phyloP scores from a whole-genome alignment of 805 yeast species.

The Saccharomycopsis babjevae region DNA sequence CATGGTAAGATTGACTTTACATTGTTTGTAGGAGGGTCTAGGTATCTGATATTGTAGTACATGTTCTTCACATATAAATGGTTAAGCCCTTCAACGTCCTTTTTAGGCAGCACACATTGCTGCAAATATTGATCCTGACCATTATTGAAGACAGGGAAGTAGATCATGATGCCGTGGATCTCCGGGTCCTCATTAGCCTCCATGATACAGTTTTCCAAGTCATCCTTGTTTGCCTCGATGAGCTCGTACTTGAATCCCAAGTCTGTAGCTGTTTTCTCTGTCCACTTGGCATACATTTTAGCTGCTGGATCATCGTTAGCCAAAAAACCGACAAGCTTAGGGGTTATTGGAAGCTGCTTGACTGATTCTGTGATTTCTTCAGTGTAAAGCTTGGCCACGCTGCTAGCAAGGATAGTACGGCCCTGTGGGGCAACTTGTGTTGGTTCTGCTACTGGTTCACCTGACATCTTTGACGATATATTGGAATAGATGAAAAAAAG shows the following conservation, averaged over 20 bases:
- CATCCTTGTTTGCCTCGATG: conserved; percentile 64
- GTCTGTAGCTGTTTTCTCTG: conserved; percentile 78
- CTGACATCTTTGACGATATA: too few relatives aligned
- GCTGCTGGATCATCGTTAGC: conserved; percentile 96
- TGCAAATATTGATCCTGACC: conserved; percentile 93
- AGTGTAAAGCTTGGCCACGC: conserved; percentile 72
- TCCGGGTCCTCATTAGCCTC: conserved; percentile 67
- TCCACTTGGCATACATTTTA: conserved; percentile 90
- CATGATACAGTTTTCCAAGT: conserved; percentile 72
- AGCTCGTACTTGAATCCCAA: conserved; percentile 82
- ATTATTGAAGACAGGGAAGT: conserved; percentile 94
- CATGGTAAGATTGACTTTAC: conserved; percentile 84
- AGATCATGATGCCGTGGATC: conserved; percentile 91
- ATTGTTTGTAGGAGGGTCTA: conserved; percentile 52
- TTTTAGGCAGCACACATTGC: conserved; percentile 82
- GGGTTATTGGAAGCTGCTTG: conserved; percentile 37
- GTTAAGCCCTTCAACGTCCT: conserved; percentile 94
- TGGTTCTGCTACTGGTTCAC: too few relatives aligned
- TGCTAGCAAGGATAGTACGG: conserved; percentile 76
- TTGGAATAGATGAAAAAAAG: too few relatives aligned
- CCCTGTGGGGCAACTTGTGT: conserved; percentile 27
- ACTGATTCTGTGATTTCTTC: conserved; percentile 62
- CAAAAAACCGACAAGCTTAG: conserved; percentile 79
- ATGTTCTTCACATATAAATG: conserved; percentile 86
- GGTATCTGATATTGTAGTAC: conserved; percentile 83